Evolutionary conservation across 2,329 filamentous ascomycete species (phyloP), one percentile per base, ranked within the genome.

Genomic region (Beauveria pseudobassiana): DNA sequence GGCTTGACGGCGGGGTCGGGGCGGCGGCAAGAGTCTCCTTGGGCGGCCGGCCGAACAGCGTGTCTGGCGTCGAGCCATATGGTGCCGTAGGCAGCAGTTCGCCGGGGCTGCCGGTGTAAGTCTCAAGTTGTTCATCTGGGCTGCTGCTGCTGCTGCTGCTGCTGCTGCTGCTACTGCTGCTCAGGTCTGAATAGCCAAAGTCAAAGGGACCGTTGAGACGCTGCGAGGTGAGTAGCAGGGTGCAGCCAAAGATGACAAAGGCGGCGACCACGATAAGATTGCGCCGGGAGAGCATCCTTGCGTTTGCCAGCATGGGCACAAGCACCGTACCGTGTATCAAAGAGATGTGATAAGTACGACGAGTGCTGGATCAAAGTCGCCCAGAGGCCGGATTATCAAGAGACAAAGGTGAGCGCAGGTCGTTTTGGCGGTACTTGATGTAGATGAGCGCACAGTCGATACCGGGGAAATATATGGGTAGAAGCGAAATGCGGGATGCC

Each of bases 181-280:
- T 51, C 8, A 65, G 20, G 14, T 48, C 38, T 7, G 62, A 38
- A 26, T 63, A 51, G 50, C 64, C 63, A 51, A 63, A 64, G 61
- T 71, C 72, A 59, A 69, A 70, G 45, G 69, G 64, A 12, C 68
- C 67, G 20, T 66, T 65, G 8, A 76, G 66, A 18, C 71, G 69
- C 28, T 65, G 69, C 24, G 72, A 72, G 3, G 72, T 70, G 62
- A 76, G 55, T 52, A 76, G 65, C 14, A 78, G 64, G 40, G 72
- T 63, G 28, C 70, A 65, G 24, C 72, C 49, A 42, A 71, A 72
- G 30, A 71, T 56, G 18, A 68, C 62, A 16, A 70, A 63, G 50
- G 74, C 63, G 62, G 67, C 30, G 18, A 74, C 18, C 18, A 71
- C 26, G 28, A 67, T 58, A 48, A 72, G 59, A 26, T 68, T 67